These are phyloP conservation scores for Gossypioides kirkii DNA, from an alignment of 345 rosid species.

Conservation along the genomic window DNA sequence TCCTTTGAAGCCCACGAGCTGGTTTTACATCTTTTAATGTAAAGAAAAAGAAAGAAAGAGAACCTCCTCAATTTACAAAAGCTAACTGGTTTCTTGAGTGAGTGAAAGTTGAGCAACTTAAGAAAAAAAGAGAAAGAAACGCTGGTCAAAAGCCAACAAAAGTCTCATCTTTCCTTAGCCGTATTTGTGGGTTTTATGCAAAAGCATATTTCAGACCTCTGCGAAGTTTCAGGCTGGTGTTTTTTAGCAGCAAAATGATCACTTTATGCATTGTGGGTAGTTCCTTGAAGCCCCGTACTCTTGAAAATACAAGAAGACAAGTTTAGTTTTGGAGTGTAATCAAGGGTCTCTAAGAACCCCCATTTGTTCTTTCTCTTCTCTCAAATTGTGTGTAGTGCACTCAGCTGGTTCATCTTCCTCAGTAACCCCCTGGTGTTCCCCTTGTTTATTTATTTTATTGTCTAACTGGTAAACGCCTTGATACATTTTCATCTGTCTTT, in stretches of 20 bases:
- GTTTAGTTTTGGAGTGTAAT: constrained; percentile 22
- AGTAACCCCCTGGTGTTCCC: constrained; percentile 14
- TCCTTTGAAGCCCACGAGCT: constrained; percentile 45
- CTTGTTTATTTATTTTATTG: constrained; percentile 16
- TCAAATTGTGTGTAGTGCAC: not conserved
- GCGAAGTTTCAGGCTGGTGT: constrained; percentile 18
- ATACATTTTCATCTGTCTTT: not conserved
- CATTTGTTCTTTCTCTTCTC: constrained; percentile 14
- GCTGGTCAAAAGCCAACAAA: constrained; percentile 44
- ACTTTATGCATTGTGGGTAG: constrained; percentile 18
- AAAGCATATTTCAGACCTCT: constrained; percentile 12
- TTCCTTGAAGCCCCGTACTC: constrained; percentile 21
- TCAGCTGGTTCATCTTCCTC: constrained; percentile 7
- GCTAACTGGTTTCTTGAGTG: constrained; percentile 22
- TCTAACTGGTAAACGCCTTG: constrained; percentile 24
- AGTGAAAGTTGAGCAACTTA: constrained; percentile 17
- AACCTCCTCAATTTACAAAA: constrained; percentile 25
- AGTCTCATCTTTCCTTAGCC: constrained; percentile 31
- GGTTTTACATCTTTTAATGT: constrained; percentile 48
- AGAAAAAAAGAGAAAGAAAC: constrained; percentile 30
- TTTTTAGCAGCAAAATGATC: constrained; percentile 28
- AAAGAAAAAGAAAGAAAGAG: constrained; percentile 16
- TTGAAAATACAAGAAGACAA: constrained; percentile 24
- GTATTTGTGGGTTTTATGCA: constrained; percentile 14
- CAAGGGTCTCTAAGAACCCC: constrained; percentile 16